Base-by-base conservation (phyloP, 345 rosid species). In the Aquilaria yunnanensis region DNA sequence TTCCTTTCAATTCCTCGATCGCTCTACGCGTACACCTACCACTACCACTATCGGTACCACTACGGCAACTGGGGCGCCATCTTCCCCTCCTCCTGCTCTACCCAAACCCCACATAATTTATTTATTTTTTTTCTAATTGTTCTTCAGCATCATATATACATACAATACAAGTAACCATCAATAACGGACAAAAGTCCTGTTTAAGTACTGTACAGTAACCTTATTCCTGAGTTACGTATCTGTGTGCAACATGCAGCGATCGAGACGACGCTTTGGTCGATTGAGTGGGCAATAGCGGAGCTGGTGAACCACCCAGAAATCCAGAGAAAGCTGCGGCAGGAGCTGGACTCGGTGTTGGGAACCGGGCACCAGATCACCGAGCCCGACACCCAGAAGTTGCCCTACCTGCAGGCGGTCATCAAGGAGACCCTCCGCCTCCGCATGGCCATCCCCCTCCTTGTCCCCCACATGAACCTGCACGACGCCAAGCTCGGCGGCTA, bases 381-480 rank as follows among this genome's bases (percentile, higher is more conserved):
- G 73, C 96, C 99, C 1, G 99, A 94, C 67, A 80, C 74, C 12
- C 48, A 64, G 56, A 88, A 75, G 66, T 93, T 94, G 1, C 96
- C 99, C 1, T 94, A 88, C 76, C 97, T 94, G 9, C 90, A 94
- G 60, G 99, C 99, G 0, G 99, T 94, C 50, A 14, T 94, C 73
- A 94, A 90, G 78, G 99, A 94, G 69, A 87, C 99, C 5, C 92
- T 94, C 47, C 70, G 99, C 16, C 74, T 90, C 10, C 77, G 99
- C 37, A 94, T 90, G 96, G 97, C 99, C 1, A 94, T 94, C 65
- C 99, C 99, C 13, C 89, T 94, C 1, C 96, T 94, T 12, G 99
- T 94, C 13, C 99, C 97, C 0, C 99, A 94, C 86, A 90, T 94
- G 99, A 94, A 94, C 80, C 95, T 94, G 60, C 66, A 90, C 32